Conservation (phyloP, 805 yeast genomes). For the Blastobotrys robertii region DNA sequence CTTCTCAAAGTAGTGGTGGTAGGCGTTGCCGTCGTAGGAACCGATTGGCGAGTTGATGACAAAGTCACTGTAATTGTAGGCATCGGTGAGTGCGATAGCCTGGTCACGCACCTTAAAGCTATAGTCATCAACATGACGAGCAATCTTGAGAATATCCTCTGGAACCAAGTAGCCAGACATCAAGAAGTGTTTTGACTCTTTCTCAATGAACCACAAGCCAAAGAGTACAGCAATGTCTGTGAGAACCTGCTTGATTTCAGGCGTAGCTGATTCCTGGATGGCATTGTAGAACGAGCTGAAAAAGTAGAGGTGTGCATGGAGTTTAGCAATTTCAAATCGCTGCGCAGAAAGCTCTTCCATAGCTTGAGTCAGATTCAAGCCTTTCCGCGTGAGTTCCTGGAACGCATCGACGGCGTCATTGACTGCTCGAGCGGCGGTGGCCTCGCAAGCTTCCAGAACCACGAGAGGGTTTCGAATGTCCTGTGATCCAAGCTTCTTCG, state of each 20-base stretch:
- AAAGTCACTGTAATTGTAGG: slow-evolving; percentile 72
- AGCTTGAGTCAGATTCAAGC: slow-evolving; percentile 24
- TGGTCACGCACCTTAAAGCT: slow-evolving; percentile 49
- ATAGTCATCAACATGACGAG: slow-evolving; percentile 36
- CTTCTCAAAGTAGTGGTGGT: slow-evolving; percentile 58
- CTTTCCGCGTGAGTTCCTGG: slow-evolving; percentile 17
- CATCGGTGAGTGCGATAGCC: slow-evolving; percentile 71
- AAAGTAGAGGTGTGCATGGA: slow-evolving; percentile 30
- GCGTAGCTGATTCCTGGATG: slow-evolving; percentile 27
- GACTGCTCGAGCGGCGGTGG: slow-evolving; percentile 26
- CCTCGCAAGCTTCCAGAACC: slow-evolving; percentile 29
- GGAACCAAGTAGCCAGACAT: slow-evolving; percentile 50
- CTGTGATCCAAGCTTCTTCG: slow-evolving; percentile 16
- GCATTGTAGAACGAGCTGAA: slow-evolving; percentile 30
- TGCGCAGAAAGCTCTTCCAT: slow-evolving; percentile 32
- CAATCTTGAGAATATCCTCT: slow-evolving; percentile 35
- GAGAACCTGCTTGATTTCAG: slow-evolving; percentile 39
- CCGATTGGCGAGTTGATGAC: slow-evolving; percentile 79
- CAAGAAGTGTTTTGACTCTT: slow-evolving; percentile 61
- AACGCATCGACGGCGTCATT: slow-evolving; percentile 26
- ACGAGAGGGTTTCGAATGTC: slow-evolving; percentile 20
- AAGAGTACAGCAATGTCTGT: slow-evolving; percentile 49
- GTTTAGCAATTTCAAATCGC: slow-evolving; percentile 31
- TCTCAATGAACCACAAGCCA: slow-evolving; percentile 57
- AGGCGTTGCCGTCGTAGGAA: slow-evolving; percentile 70